A percentile compares a stretch with the other conserved stretches of the same genome.
phyloP scores from a whole-genome alignment of 805 yeast genomes.

The Cyberlindnera japonica region DNA sequence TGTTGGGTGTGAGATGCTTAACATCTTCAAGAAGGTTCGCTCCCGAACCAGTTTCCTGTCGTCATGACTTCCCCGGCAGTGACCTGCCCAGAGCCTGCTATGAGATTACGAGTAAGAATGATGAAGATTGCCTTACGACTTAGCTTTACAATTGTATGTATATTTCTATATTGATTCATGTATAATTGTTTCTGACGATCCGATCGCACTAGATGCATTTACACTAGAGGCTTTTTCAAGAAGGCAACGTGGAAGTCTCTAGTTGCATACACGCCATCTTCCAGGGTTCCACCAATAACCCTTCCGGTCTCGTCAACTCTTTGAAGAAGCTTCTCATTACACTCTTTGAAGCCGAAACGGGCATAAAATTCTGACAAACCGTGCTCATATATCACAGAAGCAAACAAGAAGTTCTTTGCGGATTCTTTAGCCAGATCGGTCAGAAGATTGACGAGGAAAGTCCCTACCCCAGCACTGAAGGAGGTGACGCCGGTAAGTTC shows the following conservation, averaged over 20 bases:
- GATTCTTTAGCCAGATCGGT: slow-evolving; percentile 3
- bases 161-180: not conserved
- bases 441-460: slow-evolving; percentile 11
- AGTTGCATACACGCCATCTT: slow-evolving; percentile 21
- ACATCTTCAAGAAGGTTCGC: slow-evolving; percentile 34
- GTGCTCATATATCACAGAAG: slow-evolving; percentile 23
- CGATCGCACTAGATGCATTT: not conserved
- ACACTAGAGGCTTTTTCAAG: slow-evolving; percentile 13
- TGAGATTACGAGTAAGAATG: too few relatives aligned
- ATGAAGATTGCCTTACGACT: too few relatives aligned
- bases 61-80: too few relatives aligned
- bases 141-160: too few relatives aligned
- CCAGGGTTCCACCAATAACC: slow-evolving; percentile 18
- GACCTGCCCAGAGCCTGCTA: too few relatives aligned
- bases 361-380: slow-evolving; percentile 14
- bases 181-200: not conserved
- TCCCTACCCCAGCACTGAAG: slow-evolving; percentile 19
- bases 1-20: slow-evolving; percentile 45
- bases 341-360: slow-evolving; percentile 20
- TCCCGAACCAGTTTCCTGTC: not conserved
- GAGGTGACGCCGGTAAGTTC: slow-evolving; percentile 25
- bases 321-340: slow-evolving; percentile 9
- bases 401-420: slow-evolving; percentile 5
- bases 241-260: slow-evolving; percentile 22
- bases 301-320: slow-evolving; percentile 19